Percentiles rank a stretch among this genome's conserved stretches.
Evolutionary conservation across 1,139 yeast species (phyloP).

Genomic region (Geotrichum fermentans): DNA sequence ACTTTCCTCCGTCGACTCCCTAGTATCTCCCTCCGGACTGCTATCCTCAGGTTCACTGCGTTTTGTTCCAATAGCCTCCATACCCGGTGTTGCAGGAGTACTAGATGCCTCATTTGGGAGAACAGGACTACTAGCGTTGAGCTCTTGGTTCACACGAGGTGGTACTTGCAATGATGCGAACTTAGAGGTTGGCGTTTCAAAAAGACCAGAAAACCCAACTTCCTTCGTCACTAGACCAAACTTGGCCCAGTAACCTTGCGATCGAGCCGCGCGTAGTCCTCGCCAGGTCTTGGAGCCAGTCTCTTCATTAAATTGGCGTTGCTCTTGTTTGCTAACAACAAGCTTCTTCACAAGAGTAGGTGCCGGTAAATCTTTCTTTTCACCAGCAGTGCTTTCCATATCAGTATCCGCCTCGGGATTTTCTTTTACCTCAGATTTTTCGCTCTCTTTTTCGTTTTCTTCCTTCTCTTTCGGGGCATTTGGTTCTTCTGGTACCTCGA

Average conservation of each 20-base stretch:
- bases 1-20: no score
- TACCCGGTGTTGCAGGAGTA: neutral
- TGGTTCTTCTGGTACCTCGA: constrained; percentile 12
- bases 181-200: no score
- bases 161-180: no score
- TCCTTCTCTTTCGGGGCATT: constrained; percentile 11
- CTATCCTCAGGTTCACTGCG: neutral
- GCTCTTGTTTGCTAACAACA: constrained; percentile 12
- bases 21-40: no score
- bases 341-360: constrained; percentile 4
- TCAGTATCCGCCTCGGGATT: neutral
- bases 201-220: constrained; percentile 31
- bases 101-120: no score
- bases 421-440: neutral
- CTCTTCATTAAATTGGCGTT: constrained; percentile 17
- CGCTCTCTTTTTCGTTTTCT: constrained; percentile 14
- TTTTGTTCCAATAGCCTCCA: neutral
- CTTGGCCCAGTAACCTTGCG: constrained; percentile 32
- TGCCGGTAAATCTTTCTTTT: neutral
- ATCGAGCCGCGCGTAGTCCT: constrained; percentile 36
- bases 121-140: no score
- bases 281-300: constrained; percentile 34
- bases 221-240: constrained; percentile 28
- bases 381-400: neutral
- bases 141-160: no score